Percentiles rank a stretch among this genome's conserved stretches.
Evolutionary conservation across 352 stramenopile species (phyloP).

Genomic region (Pythium periplocum): DNA sequence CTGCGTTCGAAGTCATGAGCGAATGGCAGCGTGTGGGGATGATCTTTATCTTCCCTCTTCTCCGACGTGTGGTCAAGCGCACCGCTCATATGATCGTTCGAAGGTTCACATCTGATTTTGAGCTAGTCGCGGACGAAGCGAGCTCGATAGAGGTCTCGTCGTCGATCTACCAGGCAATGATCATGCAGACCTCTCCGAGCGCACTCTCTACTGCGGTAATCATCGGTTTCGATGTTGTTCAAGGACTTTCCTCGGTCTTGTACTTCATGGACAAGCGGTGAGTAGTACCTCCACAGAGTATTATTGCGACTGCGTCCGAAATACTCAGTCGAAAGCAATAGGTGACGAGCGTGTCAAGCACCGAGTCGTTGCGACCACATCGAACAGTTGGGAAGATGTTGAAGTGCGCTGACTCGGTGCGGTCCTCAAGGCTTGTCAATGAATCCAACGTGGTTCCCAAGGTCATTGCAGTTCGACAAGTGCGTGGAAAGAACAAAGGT

Average conservation of each 20-base stretch:
- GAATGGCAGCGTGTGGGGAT: neutral
- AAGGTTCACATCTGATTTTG: neutral
- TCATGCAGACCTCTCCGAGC: neutral
- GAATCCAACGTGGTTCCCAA: too few species aligned
- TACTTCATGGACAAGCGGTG: neutral
- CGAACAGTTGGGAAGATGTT: too few species aligned
- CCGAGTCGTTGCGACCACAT: too few species aligned
- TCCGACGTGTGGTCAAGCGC: neutral
- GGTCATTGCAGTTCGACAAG: too few species aligned
- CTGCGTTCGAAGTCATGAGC: neutral
- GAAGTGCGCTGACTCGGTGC: too few species aligned
- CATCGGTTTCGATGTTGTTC: neutral
- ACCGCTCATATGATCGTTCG: too few species aligned
- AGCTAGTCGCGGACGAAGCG: neutral
- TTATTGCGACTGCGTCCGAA: neutral
- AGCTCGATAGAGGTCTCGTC: slow-evolving; percentile 1
- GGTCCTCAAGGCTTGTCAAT: too few species aligned
- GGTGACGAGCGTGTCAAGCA: too few species aligned
- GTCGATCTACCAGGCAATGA: slow-evolving; percentile 3
- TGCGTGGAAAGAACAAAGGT: too few species aligned
- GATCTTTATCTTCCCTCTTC: neutral
- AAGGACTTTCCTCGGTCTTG: neutral
- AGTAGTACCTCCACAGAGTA: neutral
- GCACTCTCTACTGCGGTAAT: neutral
- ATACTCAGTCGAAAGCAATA: neutral